phyloP scores from a whole-genome alignment of 805 yeast genomes.

The Hemisphaericaspora nanyangensis region DNA sequence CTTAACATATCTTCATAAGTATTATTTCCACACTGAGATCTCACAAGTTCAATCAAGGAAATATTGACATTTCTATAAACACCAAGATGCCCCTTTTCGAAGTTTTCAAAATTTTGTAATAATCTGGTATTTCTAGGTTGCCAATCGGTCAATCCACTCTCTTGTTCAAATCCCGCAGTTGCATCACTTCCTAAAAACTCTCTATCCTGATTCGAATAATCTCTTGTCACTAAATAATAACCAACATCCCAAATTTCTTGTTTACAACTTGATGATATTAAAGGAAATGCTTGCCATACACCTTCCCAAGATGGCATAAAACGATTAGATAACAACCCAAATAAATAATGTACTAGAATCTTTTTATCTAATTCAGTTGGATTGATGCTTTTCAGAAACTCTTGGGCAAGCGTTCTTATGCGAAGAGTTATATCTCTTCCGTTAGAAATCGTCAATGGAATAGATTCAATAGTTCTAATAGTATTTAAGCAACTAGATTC shows the following conservation, averaged over 20 bases:
- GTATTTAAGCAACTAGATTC: conserved; percentile 42
- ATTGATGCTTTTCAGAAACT: conserved; percentile 23
- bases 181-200: not conserved
- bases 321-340: conserved; percentile 67
- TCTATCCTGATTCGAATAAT: conserved; percentile 16
- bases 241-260: conserved; percentile 55
- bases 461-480: conserved; percentile 60
- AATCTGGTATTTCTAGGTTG: conserved; percentile 45
- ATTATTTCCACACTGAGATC: conserved; percentile 31
- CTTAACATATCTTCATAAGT: conserved; percentile 46
- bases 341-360: conserved; percentile 31
- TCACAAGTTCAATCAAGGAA: conserved; percentile 37
- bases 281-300: conserved; percentile 56
- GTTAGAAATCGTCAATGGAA: conserved; percentile 63
- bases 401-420: conserved; percentile 53
- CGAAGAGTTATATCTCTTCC: conserved; percentile 75
- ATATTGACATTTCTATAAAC: conserved; percentile 29
- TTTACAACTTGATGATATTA: conserved; percentile 28
- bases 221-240: conserved; percentile 25
- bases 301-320: conserved; percentile 88
- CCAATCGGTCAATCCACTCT: conserved; percentile 28
- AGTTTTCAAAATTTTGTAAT: conserved; percentile 32
- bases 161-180: conserved; percentile 6
- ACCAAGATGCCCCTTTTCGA: conserved; percentile 16
- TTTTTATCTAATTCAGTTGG: conserved; percentile 14